Conservation (phyloP, 768 basidiomycete species). For the Amanita thiersii region DNA sequence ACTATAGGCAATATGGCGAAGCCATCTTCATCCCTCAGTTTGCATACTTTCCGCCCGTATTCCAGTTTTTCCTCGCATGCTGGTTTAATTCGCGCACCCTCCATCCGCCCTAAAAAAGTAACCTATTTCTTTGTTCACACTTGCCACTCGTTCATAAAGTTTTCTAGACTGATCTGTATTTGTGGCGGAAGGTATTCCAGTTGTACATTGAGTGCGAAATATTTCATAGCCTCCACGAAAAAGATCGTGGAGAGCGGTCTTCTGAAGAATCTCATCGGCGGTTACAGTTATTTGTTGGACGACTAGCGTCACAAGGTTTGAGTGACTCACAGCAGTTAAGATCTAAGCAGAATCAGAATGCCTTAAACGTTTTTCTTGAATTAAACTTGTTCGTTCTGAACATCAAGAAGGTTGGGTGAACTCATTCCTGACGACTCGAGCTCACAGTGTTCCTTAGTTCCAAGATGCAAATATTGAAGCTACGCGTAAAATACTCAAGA, state of each 20-base stretch:
- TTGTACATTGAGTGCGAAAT: conserved; percentile 81
- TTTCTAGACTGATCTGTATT: conserved; percentile 60
- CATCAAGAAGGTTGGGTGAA: conserved; percentile 64
- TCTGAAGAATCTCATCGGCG: conserved; percentile 64
- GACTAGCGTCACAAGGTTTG: conserved; percentile 48
- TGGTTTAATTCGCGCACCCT: conserved; percentile 19
- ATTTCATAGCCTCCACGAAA: conserved; percentile 68
- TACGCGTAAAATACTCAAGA: conserved; percentile 89
- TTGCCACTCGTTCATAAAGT: background rate
- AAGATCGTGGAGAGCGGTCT: conserved; percentile 55
- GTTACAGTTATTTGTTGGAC: conserved; percentile 53
- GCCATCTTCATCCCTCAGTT: conserved; percentile 29
- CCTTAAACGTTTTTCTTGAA: conserved; percentile 62
- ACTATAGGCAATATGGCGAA: conserved; percentile 32
- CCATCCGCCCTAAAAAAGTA: conserved; percentile 17
- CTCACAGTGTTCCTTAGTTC: conserved; percentile 36
- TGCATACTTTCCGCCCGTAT: conserved; percentile 38
- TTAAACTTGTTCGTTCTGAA: conserved; percentile 76
- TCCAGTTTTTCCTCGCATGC: conserved; percentile 32
- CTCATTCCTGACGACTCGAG: background rate
- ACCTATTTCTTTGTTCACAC: background rate
- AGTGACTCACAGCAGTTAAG: conserved; percentile 47
- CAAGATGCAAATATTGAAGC: conserved; percentile 83
- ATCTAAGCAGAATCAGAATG: conserved; percentile 45
- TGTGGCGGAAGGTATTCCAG: conserved; percentile 87